Base-by-base conservation (phyloP, 1,284 basidiomycete species). In the Malassezia caprae region DNA sequence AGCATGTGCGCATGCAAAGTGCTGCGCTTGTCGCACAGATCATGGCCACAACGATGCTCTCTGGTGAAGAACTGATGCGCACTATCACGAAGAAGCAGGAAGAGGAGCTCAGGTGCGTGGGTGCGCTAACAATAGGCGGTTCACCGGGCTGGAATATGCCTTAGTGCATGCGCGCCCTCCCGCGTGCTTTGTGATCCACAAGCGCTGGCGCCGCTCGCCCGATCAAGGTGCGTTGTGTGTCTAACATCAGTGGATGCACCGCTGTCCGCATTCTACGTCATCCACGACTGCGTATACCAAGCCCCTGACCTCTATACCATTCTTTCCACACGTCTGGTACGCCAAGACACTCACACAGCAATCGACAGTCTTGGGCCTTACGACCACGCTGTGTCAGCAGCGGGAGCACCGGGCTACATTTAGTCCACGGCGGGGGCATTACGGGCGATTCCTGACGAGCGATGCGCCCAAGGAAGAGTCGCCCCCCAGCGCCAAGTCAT, bases 1-100 rank as follows among this genome's bases (percentile, higher is more conserved):
- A 72, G 58, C 62, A 69, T 58, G 68, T 72, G 28, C 65, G 69
- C 10, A 72, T 72, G 69, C 69, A 72, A 46, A 70, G 68, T 47
- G 50, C 55, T 8, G 51, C 31, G 8, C 26, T 52, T 1, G 24
- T 57, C 7, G 46, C 35, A 2, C 49, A 57, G 27, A 35, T 32
- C 19, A 30, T 45, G 32, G 45, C 44, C 4, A 35, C 24, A 1
- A 24, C 28, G n/a, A 17, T 34, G 21, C 49, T 42, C n/a, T 52
- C 49, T 8, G 35, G 30, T 15, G 26, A 30, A 0, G 55, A 57
- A 8, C 37, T 52, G 10, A 42, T 52, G 46, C 28, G 23, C 1
- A 37, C 11, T 1, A 50, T 50, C 8, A 40, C 55, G n/a, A 21
- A 24, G 21, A 28, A 56, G 21, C 35, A 53, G 19, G 62, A 70